Base-by-base conservation (phyloP, 495 filamentous ascomycete genomes). In the Penicillium daleae region DNA sequence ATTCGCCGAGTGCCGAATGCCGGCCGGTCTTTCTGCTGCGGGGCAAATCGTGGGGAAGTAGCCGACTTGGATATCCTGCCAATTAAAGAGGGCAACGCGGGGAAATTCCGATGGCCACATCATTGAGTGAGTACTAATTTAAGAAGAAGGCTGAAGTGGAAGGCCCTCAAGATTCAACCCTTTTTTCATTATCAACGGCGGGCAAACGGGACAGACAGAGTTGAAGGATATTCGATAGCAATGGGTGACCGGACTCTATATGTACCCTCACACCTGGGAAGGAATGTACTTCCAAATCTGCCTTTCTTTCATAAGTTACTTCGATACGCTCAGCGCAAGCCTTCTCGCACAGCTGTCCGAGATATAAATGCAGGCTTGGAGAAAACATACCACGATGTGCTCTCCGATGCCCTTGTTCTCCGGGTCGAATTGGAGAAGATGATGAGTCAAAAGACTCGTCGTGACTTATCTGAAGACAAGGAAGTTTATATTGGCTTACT, bases 401-500 rank as follows among this genome's bases (percentile, higher is more conserved):
- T 71, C 10, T 69, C 66, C 3, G 69, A 71, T 60, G 69, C 59
- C 0, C 48, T 66, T 17, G 56, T 60, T 52, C 55, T 75, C 35
- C 66, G 72, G 9, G 60, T 48, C 17, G 56, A 59, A 4, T 40
- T 75, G n/a, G 56, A 57, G 24, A 44, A 42, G 6, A 57, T 3
- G 6, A 56, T 75, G 9, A 57, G 54, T 21, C 6, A 37, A 32
- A 33, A 63, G 39, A 61, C 57, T 32, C 62, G 63, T 24, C 56
- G 49, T 0, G 64, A 73, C 12, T 62, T 83, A 2, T 61, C 67
- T 4, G 62, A 64, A 7, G 64, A 76, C 26, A 69, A 76, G 13
- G 80, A 81, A 59, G 75, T 83, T 9, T 82, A 77, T 59, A 74
- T 83, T 59, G 78, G 75, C 2, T 57, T 83, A 4, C 63, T 83